phyloP scores from a whole-genome alignment of 1,284 basidiomycete species.

The Ganoderma boninense region DNA sequence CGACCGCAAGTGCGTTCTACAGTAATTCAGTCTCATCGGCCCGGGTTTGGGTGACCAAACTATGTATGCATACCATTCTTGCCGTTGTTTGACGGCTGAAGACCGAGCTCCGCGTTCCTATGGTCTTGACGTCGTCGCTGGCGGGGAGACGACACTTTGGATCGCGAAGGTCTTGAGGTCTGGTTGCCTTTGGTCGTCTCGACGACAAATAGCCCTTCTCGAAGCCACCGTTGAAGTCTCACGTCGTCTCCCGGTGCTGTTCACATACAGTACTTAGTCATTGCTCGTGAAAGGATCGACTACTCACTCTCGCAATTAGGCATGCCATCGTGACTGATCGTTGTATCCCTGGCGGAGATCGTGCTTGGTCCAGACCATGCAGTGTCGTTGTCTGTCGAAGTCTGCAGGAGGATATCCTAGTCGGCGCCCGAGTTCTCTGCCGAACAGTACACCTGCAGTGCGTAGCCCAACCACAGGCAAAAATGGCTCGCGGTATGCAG shows the following conservation, averaged over 20 bases:
- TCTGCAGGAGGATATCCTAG: conserved; percentile 16
- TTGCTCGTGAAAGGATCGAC: background rate
- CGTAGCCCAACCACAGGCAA: conserved; percentile 13
- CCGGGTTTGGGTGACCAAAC: too few relatives aligned
- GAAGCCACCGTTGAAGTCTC: conserved; percentile 19
- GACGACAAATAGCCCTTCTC: conserved; percentile 16
- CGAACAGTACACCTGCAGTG: conserved; percentile 13
- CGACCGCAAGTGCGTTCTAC: background rate
- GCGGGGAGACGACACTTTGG: conserved; percentile 17
- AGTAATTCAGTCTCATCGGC: background rate
- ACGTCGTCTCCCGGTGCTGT: conserved; percentile 5
- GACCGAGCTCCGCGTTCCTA: background rate
- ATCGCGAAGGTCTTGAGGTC: conserved; percentile 9
- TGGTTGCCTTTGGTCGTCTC: conserved; percentile 20
- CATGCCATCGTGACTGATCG: conserved; percentile 6
- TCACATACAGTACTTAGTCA: background rate
- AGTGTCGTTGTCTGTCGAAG: background rate
- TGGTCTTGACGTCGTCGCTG: background rate
- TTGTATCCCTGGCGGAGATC: background rate
- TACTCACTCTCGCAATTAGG: background rate
- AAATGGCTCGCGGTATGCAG: conserved; percentile 17
- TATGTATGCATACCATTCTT: conserved; percentile 5
- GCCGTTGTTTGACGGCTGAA: background rate
- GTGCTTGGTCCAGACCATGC: background rate
- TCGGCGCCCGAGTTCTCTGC: conserved; percentile 9